Base-by-base conservation (phyloP, 2,329 filamentous ascomycete genomes). In the Niveomyces coronatus region DNA sequence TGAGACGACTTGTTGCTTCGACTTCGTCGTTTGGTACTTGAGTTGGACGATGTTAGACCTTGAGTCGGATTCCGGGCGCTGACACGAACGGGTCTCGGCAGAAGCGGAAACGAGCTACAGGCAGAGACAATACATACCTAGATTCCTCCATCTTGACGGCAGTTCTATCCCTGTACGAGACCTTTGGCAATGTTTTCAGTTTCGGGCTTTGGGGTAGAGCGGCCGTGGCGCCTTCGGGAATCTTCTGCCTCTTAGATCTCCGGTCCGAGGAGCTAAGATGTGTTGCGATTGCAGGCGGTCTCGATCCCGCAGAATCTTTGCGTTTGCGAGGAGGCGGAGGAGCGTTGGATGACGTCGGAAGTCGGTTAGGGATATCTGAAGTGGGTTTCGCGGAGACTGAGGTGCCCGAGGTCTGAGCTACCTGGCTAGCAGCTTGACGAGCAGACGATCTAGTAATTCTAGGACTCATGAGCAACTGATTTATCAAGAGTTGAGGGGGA, bases 391-490 rank as follows among this genome's bases (percentile, higher is more conserved):
- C 47, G 50, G 62, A 47, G 53, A 64, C 57, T 55, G 63, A 53
- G 45, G 55, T 52, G 53, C 60, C 53, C 45, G 56, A 60, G 32
- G 67, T 58, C 53, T 65, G 64, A 50, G 64, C 65, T 64, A 67
- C 64, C 56, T 68, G 68, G 57, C 63, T 76, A 58, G 85, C 82
- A 68, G 85, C 85, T 76, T 85, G 80, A 71, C 87, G 87, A 69
- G 88, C 83, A 63, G 88, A 82, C 56, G 88, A 91, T 71, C 89
- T 86, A 72, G 89, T 95, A 56, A 91, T 80, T 85, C 88, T 95
- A 76, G 79, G 70, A 77, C 85, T 85, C 87, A 94, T 95, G 79
- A 89, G 85, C 81, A 59, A 60, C 57, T 54, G 47, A 48, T 41
- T 52, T 45, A n/a, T 7, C 4, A 30, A 9, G 6, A 2, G 10